Conservation (phyloP, 345 rosid species). For the Raphanus sativus region DNA sequence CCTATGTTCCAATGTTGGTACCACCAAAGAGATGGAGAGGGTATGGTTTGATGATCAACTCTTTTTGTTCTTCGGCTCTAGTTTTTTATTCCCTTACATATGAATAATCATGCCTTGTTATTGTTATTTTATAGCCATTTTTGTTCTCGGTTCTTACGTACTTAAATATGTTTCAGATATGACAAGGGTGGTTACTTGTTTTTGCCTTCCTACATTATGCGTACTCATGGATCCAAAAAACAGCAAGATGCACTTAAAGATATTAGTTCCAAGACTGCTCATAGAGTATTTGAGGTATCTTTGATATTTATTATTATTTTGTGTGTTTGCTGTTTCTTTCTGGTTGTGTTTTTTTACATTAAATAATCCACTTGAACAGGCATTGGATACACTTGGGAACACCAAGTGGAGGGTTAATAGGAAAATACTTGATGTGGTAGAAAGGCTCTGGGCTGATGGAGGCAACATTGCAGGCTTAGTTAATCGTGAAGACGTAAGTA, state of each 20-base stretch:
- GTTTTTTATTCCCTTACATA: not conserved
- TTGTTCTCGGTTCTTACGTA: not conserved
- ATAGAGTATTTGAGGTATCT: slow-evolving; percentile 78
- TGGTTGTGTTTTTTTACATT: not conserved
- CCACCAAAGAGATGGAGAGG: slow-evolving; percentile 98
- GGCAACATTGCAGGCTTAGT: slow-evolving; percentile 86
- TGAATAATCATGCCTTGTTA: not conserved
- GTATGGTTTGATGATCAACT: slow-evolving; percentile 47
- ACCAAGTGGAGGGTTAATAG: slow-evolving; percentile 92
- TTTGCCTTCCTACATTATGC: slow-evolving; percentile 93
- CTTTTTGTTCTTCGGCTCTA: slow-evolving; percentile 23
- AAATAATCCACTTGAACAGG: slow-evolving; percentile 46
- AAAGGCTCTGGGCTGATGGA: slow-evolving; percentile 86
- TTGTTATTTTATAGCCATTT: not conserved
- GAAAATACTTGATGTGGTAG: slow-evolving; percentile 71
- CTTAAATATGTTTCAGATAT: slow-evolving; percentile 48
- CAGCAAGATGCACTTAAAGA: slow-evolving; percentile 68
- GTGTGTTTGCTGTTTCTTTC: not conserved
- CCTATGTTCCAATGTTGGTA: slow-evolving; percentile 93
- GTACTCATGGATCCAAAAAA: slow-evolving; percentile 90
- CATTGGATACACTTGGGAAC: slow-evolving; percentile 91
- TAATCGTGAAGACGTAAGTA: slow-evolving; percentile 83
- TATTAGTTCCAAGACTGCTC: slow-evolving; percentile 50
- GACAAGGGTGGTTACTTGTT: slow-evolving; percentile 91
- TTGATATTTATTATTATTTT: not conserved